Conservation (phyloP, 1,139 yeast species). For the Yamadazyma sp. region DNA sequence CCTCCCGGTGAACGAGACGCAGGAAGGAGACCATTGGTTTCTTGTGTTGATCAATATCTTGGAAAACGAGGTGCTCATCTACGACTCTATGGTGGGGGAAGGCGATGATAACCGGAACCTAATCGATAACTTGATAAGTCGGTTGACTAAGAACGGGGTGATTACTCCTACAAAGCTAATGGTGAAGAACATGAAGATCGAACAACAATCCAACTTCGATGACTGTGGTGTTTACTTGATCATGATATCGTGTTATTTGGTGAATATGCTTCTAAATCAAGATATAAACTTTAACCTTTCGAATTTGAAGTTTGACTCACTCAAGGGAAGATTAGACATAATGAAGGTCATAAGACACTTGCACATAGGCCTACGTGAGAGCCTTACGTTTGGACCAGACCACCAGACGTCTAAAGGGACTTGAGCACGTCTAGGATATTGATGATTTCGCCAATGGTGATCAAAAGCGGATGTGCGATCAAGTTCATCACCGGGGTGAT, state of each 20-base stretch:
- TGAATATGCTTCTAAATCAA: conserved; percentile 24
- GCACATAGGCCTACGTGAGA: too few relatives aligned
- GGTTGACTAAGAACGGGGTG: conserved; percentile 18
- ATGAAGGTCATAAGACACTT: conserved; percentile 17
- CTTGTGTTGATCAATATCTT: conserved; percentile 32
- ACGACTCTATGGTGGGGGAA: conserved; percentile 38
- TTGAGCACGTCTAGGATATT: background rate
- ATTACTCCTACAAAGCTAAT: conserved; percentile 15
- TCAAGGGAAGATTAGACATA: conserved; percentile 29
- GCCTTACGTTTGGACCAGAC: too few relatives aligned
- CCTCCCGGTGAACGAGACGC: conserved; percentile 41
- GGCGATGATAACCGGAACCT: conserved; percentile 21
- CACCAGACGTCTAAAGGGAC: background rate
- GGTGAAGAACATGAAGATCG: conserved; percentile 31
- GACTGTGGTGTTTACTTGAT: conserved; percentile 48
- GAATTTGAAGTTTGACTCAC: conserved; percentile 28
- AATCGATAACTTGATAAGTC: conserved; percentile 22
- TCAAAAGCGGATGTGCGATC: background rate
- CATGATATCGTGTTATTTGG: conserved; percentile 40
- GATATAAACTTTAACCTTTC: conserved; percentile 27
- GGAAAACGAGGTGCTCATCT: conserved; percentile 33
- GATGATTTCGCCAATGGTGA: conserved; percentile 4
- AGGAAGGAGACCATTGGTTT: conserved; percentile 51
- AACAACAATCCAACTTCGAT: conserved; percentile 46
- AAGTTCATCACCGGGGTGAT: background rate